Conservation (phyloP, 2,329 filamentous ascomycete species). For the Pseudogymnoascus sp. region DNA sequence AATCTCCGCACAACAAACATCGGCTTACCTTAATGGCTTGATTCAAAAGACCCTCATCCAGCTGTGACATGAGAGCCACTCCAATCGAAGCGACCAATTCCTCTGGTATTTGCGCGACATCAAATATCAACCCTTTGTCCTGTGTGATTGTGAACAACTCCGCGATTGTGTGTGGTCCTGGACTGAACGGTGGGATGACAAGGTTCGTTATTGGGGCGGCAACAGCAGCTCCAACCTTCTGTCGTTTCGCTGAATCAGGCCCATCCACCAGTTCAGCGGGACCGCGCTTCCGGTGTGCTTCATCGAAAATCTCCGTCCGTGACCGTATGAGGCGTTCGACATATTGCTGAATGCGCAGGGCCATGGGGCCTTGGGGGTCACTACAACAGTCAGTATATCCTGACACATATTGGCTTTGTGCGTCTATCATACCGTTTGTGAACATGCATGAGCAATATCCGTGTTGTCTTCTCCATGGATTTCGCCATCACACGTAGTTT, state of each 20-base stretch:
- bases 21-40: slow-evolving; percentile 62
- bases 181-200: slow-evolving; percentile 60
- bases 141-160: slow-evolving; percentile 80
- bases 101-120: slow-evolving; percentile 69
- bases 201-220: slow-evolving; percentile 29
- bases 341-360: slow-evolving; percentile 75
- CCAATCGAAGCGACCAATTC: slow-evolving; percentile 72
- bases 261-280: slow-evolving; percentile 62
- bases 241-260: slow-evolving; percentile 71
- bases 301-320: slow-evolving; percentile 71
- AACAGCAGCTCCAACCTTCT: slow-evolving; percentile 53
- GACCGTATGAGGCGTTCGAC: slow-evolving; percentile 74
- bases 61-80: slow-evolving; percentile 64
- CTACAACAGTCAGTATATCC: slow-evolving; percentile 36
- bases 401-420: background rate
- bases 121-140: slow-evolving; percentile 39
- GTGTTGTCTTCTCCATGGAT: slow-evolving; percentile 91
- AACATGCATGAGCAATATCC: slow-evolving; percentile 74
- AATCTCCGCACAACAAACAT: background rate
- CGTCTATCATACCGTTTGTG: slow-evolving; percentile 56
- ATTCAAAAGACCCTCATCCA: slow-evolving; percentile 60
- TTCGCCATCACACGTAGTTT: slow-evolving; percentile 74
- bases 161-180: slow-evolving; percentile 69
- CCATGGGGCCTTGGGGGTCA: slow-evolving; percentile 69
- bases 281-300: slow-evolving; percentile 67